A percentile compares a stretch with the other conserved stretches of the same genome.
phyloP scores from a whole-genome alignment of 2,329 filamentous ascomycete genomes.

The Botryotinia narcissicola region DNA sequence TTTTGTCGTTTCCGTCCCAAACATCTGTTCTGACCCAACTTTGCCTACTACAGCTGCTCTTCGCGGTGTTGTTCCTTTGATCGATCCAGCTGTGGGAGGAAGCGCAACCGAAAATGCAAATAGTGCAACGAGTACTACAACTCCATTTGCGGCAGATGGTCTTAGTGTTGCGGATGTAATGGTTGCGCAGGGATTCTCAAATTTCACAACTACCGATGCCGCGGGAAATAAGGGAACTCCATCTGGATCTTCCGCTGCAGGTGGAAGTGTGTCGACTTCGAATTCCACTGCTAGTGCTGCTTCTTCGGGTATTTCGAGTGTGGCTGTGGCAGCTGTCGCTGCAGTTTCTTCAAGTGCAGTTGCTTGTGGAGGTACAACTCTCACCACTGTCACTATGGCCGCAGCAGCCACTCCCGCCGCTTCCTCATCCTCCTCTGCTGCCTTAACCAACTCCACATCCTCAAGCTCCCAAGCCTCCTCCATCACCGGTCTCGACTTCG shows the following conservation, averaged over 20 bases:
- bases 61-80: conserved; percentile 63
- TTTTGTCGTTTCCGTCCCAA: conserved; percentile 57
- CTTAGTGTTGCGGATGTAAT: conserved; percentile 65
- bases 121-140: conserved; percentile 50
- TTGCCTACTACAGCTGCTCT: conserved; percentile 61
- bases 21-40: conserved; percentile 61
- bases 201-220: conserved; percentile 50
- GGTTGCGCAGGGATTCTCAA: conserved; percentile 59
- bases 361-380: conserved; percentile 25
- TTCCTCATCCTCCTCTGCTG: neutral
- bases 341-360: conserved; percentile 21
- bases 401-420: neutral
- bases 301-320: conserved; percentile 13
- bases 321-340: conserved; percentile 21
- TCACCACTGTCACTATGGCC: conserved; percentile 23
- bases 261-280: conserved; percentile 16
- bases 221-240: conserved; percentile 41
- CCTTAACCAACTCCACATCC: conserved; percentile 20
- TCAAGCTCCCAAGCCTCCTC: conserved; percentile 31
- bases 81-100: conserved; percentile 62
- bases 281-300: neutral
- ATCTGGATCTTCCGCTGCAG: conserved; percentile 25
- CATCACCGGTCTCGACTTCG: conserved; percentile 46
- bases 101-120: conserved; percentile 59
- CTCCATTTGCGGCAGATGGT: conserved; percentile 58